Evolutionary conservation across 768 basidiomycete species (phyloP).

Genomic region (Scleroderma bovista): DNA sequence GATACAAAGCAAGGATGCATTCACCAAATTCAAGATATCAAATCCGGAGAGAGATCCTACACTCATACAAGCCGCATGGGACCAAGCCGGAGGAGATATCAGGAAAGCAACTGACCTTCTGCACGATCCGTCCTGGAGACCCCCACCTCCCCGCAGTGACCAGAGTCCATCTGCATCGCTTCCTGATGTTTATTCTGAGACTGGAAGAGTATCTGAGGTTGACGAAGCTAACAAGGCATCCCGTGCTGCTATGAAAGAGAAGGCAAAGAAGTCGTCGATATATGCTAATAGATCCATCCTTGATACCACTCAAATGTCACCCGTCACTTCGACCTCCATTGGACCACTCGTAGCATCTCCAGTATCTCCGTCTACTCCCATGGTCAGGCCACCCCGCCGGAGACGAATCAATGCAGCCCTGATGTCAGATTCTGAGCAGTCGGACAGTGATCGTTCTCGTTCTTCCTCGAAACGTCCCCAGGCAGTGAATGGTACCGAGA

Average conservation of each 20-base stretch:
- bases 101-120: slow-evolving; percentile 55
- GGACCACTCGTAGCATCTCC: slow-evolving; percentile 6
- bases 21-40: slow-evolving; percentile 56
- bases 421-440: slow-evolving; percentile 56
- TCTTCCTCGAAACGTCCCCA: slow-evolving; percentile 26
- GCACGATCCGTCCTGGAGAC: slow-evolving; percentile 52
- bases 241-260: slow-evolving; percentile 61
- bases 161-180: slow-evolving; percentile 6
- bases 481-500: slow-evolving; percentile 38
- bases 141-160: slow-evolving; percentile 20
- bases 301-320: slow-evolving; percentile 41
- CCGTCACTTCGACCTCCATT: slow-evolving; percentile 32
- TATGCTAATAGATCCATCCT: slow-evolving; percentile 62
- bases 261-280: slow-evolving; percentile 79
- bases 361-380: slow-evolving; percentile 20
- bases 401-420: slow-evolving; percentile 56
- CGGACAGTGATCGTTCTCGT: slow-evolving; percentile 45
- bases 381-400: slow-evolving; percentile 34
- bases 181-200: slow-evolving; percentile 25
- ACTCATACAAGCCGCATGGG: slow-evolving; percentile 63
- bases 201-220: slow-evolving; percentile 64
- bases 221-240: slow-evolving; percentile 69
- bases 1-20: slow-evolving; percentile 26
- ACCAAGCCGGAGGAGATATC: slow-evolving; percentile 53
- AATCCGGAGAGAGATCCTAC: slow-evolving; percentile 40